A percentile compares a stretch with the other conserved stretches of the same genome.
Conservation (phyloP, 2,329 filamentous ascomycete species). For the Elsinoe batatas region DNA sequence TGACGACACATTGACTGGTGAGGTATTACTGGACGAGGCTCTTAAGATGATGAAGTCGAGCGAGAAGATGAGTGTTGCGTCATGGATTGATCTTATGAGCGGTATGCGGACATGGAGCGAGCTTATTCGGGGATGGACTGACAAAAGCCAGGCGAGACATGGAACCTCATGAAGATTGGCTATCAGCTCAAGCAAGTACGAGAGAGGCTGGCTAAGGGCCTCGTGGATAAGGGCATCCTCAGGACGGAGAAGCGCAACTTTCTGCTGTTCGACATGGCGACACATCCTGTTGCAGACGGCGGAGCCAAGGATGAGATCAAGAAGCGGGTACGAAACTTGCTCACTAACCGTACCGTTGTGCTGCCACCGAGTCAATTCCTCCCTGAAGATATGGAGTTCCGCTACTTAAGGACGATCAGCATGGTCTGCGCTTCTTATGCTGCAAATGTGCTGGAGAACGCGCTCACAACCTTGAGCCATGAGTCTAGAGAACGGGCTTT, state of each 20-base stretch:
- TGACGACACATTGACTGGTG: conserved; percentile 90
- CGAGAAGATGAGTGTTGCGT: conserved; percentile 99
- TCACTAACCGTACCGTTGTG: conserved; percentile 89
- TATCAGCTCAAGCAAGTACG: conserved; percentile 99
- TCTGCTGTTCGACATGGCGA: conserved; percentile 98
- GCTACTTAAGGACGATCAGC: conserved; percentile 79
- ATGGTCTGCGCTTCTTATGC: conserved; percentile 99
- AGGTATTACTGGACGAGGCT: conserved; percentile 93
- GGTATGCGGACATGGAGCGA: conserved; percentile 47
- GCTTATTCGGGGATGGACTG: not conserved
- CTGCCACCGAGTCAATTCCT: conserved; percentile 79
- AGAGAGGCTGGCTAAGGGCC: conserved; percentile 89
- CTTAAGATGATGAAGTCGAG: conserved; percentile 99
- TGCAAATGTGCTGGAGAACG: conserved; percentile 95
- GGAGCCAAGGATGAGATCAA: conserved; percentile 97
- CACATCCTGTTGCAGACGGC: conserved; percentile 90
- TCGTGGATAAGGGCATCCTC: conserved; percentile 97
- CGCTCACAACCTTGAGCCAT: conserved; percentile 84
- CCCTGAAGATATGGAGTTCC: conserved; percentile 87
- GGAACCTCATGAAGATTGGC: conserved; percentile 99
- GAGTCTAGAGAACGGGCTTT: conserved; percentile 91
- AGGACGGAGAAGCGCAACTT: conserved; percentile 99
- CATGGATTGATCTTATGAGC: conserved; percentile 98
- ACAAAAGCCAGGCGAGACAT: conserved; percentile 71
- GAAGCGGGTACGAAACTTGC: conserved; percentile 79